Evolutionary conservation across 2,329 filamentous ascomycete genomes (phyloP).

Genomic region (Leptographium galeiforme): DNA sequence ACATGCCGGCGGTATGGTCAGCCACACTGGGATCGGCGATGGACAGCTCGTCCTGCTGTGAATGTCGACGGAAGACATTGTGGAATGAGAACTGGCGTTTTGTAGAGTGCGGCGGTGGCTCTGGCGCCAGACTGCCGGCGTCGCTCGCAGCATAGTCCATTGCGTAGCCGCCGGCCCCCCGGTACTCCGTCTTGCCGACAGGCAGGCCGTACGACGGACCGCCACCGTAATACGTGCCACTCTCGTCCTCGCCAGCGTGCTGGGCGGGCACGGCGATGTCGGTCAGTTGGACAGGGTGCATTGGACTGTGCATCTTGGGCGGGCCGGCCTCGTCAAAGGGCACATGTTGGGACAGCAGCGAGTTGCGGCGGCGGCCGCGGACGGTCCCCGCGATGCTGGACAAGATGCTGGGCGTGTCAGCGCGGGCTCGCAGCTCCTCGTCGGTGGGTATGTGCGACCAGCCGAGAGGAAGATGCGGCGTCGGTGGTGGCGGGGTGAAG

Average conservation of each 20-base stretch:
- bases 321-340: conserved; percentile 8
- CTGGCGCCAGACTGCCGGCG: conserved; percentile 35
- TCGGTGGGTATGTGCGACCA: conserved; percentile 73
- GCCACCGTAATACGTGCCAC: conserved; percentile 14
- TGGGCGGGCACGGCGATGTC: conserved; percentile 41
- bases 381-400: conserved; percentile 46
- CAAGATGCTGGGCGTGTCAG: conserved; percentile 32
- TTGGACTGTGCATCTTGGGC: conserved; percentile 34
- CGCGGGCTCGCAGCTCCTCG: conserved; percentile 41
- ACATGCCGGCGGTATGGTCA: conserved; percentile 11
- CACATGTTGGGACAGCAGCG: background rate
- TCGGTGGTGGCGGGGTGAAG: conserved; percentile 22
- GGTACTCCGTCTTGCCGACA: conserved; percentile 32
- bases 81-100: conserved; percentile 85
- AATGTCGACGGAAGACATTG: conserved; percentile 58
- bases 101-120: conserved; percentile 47
- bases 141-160: conserved; percentile 24
- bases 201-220: conserved; percentile 39
- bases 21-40: conserved; percentile 10
- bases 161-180: conserved; percentile 18
- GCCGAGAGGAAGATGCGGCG: conserved; percentile 61
- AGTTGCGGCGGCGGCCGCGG: conserved; percentile 23
- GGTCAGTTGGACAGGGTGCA: conserved; percentile 49
- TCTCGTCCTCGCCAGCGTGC: conserved; percentile 24
- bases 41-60: conserved; percentile 13